phyloP scores from a whole-genome alignment of 73 alveolate genomes.

The Paramecium biaurelia region DNA sequence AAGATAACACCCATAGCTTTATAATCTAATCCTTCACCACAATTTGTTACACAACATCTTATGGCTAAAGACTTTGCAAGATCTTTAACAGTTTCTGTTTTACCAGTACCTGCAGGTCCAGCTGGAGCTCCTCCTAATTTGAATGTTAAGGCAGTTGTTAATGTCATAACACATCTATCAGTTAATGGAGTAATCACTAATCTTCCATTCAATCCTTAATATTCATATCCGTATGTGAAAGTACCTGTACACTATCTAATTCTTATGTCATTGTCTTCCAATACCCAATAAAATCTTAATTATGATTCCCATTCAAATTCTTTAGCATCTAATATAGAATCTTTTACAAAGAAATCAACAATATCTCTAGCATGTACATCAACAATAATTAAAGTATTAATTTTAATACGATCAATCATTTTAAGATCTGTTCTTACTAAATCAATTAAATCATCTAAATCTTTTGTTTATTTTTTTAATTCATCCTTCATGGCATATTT shows the following conservation, averaged over 20 bases:
- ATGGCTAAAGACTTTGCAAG: conserved; percentile 97
- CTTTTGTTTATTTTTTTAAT: conserved; percentile 79
- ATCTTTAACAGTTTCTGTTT: conserved; percentile 98
- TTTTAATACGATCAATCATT: conserved; percentile 85
- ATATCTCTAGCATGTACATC: conserved; percentile 99
- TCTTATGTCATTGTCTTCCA: conserved; percentile 92
- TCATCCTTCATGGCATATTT: conserved; percentile 99
- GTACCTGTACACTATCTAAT: conserved; percentile 97
- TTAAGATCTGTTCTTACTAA: conserved; percentile 95
- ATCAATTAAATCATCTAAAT: conserved; percentile 91
- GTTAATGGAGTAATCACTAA: conserved; percentile 99
- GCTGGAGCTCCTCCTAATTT: conserved; percentile 99
- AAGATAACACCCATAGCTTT: conserved; percentile 98
- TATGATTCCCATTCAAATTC: conserved; percentile 99
- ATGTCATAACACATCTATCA: conserved; percentile 99
- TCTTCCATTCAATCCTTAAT: conserved; percentile 96
- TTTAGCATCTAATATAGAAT: conserved; percentile 95
- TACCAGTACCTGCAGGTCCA: conserved; percentile 99
- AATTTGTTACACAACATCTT: conserved; percentile 97
- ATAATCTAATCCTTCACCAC: conserved; percentile 99
- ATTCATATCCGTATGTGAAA: conserved; percentile 89
- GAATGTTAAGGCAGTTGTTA: conserved; percentile 97
- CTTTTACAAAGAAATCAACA: conserved; percentile 94
- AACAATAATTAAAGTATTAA: conserved; percentile 96
- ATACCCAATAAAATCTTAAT: conserved; percentile 99